Conservation (phyloP, 257 asterid genomes). For the Nicotiana paniculata region DNA sequence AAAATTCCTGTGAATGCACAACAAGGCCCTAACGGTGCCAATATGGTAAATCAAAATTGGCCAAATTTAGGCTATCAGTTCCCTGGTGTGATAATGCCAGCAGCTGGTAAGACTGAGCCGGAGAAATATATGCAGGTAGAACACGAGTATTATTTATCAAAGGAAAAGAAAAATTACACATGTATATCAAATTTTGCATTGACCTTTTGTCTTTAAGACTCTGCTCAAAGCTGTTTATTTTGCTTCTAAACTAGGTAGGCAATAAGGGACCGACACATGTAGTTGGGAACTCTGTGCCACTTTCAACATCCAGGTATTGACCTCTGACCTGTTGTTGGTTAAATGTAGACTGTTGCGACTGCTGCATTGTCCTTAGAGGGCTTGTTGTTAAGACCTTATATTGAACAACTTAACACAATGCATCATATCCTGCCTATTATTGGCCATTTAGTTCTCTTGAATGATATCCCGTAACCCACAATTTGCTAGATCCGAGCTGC, state of each 20-base stretch:
- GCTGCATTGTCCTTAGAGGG: neutral
- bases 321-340: neutral
- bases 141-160: neutral
- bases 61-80: slow-evolving; percentile 62
- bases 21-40: slow-evolving; percentile 44
- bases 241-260: slow-evolving; percentile 48
- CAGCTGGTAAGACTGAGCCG: slow-evolving; percentile 45
- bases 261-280: slow-evolving; percentile 42
- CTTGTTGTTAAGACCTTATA: neutral
- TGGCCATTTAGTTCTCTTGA: neutral
- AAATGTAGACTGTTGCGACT: neutral
- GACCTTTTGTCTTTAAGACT: neutral
- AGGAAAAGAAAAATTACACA: neutral
- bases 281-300: slow-evolving; percentile 46
- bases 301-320: slow-evolving; percentile 54
- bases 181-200: neutral
- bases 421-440: neutral
- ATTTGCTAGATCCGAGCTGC: neutral
- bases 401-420: neutral
- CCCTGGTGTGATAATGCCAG: slow-evolving; percentile 60
- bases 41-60: slow-evolving; percentile 59
- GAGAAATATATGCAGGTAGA: slow-evolving; percentile 71
- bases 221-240: slow-evolving; percentile 12
- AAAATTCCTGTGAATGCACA: slow-evolving; percentile 46
- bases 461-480: neutral